Base-by-base conservation (phyloP, 208 protist genomes). In the Strigomonas culicis region DNA sequence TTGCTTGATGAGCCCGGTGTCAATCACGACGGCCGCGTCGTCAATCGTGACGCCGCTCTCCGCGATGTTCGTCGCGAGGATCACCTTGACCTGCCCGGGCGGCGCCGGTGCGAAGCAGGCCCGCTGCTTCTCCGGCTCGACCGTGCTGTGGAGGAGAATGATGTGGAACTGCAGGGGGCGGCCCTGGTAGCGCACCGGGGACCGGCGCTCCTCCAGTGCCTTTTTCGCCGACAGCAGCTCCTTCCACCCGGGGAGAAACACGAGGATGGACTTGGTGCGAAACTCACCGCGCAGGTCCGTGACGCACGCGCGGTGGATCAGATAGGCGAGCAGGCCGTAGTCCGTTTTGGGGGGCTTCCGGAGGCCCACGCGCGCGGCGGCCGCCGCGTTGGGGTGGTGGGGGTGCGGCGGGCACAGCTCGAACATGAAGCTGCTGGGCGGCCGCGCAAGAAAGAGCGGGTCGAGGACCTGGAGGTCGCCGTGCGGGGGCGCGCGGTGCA, bases 221-320 rank as follows among this genome's bases (percentile, higher is more conserved):
- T 82, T 32, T 57, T 76, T 72, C 49, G 82, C 71, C 63, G 82
- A 47, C 77, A 79, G 10, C 49, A 99, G 97, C 59, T 99, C 99
- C 70, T 97, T 92, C 88, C 98, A 98, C 36, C 98, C 98, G 1
- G 99, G 99, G 1, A 99, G 80, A 72, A 99, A 99, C 0, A 99
- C 74, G 8, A 99, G 90, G 58, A 99, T 96, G 59, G 99, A 98
- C 65, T 92, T 92, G n/a, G 79, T 82, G 6, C 41, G 46, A 1
- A 65, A 52, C 3, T 78, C 62, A 25, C 75, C 67, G 21, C 62
- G 19, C 64, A 92, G 65, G 71, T 94, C 78, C 4, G 66, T 62
- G 15, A 53, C 49, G 15, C 88, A 67, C 34, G 77, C 77, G 55
- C 67, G 63, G 39, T 85, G 67, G 28, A 93, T 74, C 21, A 93